Conservation (phyloP, 2,329 filamentous ascomycete species). For the Thyridium curvatum region DNA sequence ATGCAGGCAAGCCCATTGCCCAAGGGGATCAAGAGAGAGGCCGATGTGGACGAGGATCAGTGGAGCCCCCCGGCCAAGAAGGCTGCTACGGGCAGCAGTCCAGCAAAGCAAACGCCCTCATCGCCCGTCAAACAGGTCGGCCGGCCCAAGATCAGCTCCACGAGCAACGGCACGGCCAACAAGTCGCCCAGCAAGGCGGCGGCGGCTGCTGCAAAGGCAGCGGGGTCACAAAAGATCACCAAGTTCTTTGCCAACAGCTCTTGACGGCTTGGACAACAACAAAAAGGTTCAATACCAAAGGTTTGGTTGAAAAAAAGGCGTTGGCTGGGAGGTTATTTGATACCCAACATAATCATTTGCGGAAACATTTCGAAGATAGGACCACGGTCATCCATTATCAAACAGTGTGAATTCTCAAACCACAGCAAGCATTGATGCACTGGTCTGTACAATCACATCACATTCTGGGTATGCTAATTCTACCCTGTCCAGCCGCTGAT, state of each 20-base stretch:
- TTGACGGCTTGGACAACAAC: too few relatives aligned
- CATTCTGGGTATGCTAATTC: too few relatives aligned
- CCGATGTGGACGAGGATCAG: slow-evolving; percentile 5
- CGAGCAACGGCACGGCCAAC: slow-evolving; percentile 27
- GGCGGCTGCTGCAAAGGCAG: slow-evolving; percentile 10
- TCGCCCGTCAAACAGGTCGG: slow-evolving; percentile 12
- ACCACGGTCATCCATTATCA: too few relatives aligned
- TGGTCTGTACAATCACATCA: too few relatives aligned
- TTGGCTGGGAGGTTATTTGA: too few relatives aligned
- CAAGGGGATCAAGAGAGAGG: slow-evolving; percentile 12
- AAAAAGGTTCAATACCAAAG: too few relatives aligned
- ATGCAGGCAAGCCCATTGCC: slow-evolving; percentile 7
- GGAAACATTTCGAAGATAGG: too few relatives aligned
- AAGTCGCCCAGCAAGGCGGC: slow-evolving; percentile 20
- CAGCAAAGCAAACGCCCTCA: background rate
- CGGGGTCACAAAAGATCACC: slow-evolving; percentile 38
- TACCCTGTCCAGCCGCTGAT: too few relatives aligned
- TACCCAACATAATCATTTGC: too few relatives aligned
- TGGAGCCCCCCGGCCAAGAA: slow-evolving; percentile 18
- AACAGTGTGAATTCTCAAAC: too few relatives aligned
- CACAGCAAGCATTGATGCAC: too few relatives aligned
- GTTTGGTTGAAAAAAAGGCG: too few relatives aligned
- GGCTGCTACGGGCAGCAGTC: slow-evolving; percentile 9
- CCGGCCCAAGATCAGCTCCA: slow-evolving; percentile 30
- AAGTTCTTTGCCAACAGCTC: slow-evolving; percentile 39